Evolutionary conservation across 2,329 filamentous ascomycete genomes (phyloP).

Genomic region (Ceratocystis smalleyi): DNA sequence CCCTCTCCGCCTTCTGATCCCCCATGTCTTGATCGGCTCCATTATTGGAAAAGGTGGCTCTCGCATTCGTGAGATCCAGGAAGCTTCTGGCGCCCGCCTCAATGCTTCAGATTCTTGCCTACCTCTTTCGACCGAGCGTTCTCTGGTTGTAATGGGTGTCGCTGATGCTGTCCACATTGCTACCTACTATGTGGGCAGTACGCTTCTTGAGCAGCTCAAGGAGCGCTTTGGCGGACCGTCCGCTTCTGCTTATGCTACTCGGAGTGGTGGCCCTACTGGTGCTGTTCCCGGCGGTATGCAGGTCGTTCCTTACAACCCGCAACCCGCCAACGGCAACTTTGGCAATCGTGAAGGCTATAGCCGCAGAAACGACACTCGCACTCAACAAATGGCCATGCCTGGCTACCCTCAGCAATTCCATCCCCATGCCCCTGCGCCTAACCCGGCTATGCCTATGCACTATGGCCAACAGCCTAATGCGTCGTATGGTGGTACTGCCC

Average conservation of each 20-base stretch:
- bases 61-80: constrained; percentile 94
- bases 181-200: constrained; percentile 96
- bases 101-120: constrained; percentile 94
- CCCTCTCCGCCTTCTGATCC: constrained; percentile 83
- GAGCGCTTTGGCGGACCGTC: constrained; percentile 92
- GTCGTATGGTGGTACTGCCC: constrained; percentile 60
- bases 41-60: constrained; percentile 97
- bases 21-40: constrained; percentile 92
- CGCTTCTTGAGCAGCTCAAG: constrained; percentile 91
- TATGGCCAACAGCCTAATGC: constrained; percentile 60
- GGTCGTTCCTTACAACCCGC: constrained; percentile 93
- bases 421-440: constrained; percentile 45
- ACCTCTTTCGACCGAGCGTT: constrained; percentile 87
- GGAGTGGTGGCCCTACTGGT: constrained; percentile 82
- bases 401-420: constrained; percentile 61
- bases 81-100: constrained; percentile 86
- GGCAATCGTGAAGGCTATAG: constrained; percentile 76
- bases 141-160: constrained; percentile 93
- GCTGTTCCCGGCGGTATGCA: constrained; percentile 96
- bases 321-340: constrained; percentile 72
- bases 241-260: constrained; percentile 92
- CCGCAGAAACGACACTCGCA: constrained; percentile 55
- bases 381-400: constrained; percentile 60
- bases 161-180: constrained; percentile 97
- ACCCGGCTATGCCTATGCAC: constrained; percentile 53